A percentile compares a stretch with the other conserved stretches of the same genome.
Conservation (phyloP, 306 rosid genomes). For the Oemleria cerasiformis region DNA sequence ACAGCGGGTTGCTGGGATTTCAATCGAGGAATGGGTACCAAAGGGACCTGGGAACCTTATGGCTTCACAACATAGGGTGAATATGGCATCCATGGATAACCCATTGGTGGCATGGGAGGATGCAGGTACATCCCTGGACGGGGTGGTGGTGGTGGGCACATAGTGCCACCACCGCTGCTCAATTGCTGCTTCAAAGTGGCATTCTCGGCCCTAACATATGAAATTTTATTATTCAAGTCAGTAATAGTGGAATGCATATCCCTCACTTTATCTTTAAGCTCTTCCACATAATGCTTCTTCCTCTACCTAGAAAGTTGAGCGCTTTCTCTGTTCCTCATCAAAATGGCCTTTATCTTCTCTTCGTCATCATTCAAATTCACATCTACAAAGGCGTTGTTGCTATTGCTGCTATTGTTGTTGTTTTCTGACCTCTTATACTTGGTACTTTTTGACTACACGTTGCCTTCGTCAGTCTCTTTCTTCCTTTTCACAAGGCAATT, state of each 20-base stretch:
- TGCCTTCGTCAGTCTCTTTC: conserved; percentile 49
- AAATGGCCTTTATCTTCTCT: conserved; percentile 65
- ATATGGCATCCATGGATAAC: conserved; percentile 78
- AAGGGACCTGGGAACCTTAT: conserved; percentile 81
- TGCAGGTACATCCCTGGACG: conserved; percentile 70
- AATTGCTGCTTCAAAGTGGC: conserved; percentile 79
- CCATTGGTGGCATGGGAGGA: conserved; percentile 66
- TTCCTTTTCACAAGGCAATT: conserved; percentile 69
- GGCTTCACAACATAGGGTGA: conserved; percentile 73
- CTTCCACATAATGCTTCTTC: conserved; percentile 94
- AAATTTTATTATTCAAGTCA: conserved; percentile 66
- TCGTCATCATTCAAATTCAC: conserved; percentile 41
- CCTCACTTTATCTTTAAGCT: conserved; percentile 89
- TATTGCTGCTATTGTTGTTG: no score
- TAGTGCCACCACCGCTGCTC: conserved; percentile 49
- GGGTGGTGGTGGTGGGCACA: conserved; percentile 52
- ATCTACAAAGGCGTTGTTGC: conserved; percentile 21
- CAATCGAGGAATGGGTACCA: conserved; percentile 90
- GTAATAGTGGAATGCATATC: conserved; percentile 77
- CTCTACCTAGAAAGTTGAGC: conserved; percentile 98
- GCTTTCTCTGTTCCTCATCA: conserved; percentile 94
- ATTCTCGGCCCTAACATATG: conserved; percentile 80
- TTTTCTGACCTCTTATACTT: conserved; percentile 50
- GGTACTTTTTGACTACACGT: conserved; percentile 44
- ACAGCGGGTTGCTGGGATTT: conserved; percentile 60